These are phyloP conservation scores for Botryobasidium botryosum DNA, from an alignment of 768 basidiomycete genomes.

Conservation along the genomic window DNA sequence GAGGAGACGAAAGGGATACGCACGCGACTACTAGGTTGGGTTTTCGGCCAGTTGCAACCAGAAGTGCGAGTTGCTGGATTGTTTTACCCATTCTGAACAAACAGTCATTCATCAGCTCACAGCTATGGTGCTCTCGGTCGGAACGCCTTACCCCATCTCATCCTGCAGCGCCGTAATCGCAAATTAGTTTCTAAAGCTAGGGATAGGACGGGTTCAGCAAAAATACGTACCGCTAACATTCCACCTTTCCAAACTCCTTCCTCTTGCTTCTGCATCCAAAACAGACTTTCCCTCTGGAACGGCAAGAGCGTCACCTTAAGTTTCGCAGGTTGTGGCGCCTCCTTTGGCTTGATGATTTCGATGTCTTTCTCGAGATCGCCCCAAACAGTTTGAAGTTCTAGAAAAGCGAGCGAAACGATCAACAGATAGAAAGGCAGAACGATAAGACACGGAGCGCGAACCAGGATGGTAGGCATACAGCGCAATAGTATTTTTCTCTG, in stretches of 20 bases:
- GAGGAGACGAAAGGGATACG: constrained; percentile 18
- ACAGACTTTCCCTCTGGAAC: constrained; percentile 88
- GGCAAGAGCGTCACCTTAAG: constrained; percentile 76
- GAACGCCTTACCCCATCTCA: constrained; percentile 64
- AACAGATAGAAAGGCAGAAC: neutral
- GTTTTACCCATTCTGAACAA: constrained; percentile 72
- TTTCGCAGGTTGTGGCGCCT: constrained; percentile 63
- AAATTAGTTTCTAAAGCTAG: neutral
- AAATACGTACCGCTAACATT: constrained; percentile 60
- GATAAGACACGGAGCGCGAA: constrained; percentile 1
- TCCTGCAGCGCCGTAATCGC: constrained; percentile 31
- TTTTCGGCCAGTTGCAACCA: constrained; percentile 58
- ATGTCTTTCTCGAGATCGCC: constrained; percentile 58
- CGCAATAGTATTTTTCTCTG: constrained; percentile 50
- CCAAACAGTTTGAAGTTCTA: constrained; percentile 73
- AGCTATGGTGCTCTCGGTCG: no score
- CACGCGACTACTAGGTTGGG: constrained; percentile 90
- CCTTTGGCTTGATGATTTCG: constrained; percentile 42
- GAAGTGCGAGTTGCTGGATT: constrained; percentile 85
- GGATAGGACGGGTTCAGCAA: neutral
- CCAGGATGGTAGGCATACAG: constrained; percentile 49
- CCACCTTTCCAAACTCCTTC: constrained; percentile 75
- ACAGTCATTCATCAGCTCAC: constrained; percentile 8
- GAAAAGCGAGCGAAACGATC: neutral
- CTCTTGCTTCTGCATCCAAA: constrained; percentile 95